Percentiles rank a stretch among this genome's conserved stretches.
Conservation (phyloP, 1,284 basidiomycete genomes). For the Cryptococcus deneoformans region DNA sequence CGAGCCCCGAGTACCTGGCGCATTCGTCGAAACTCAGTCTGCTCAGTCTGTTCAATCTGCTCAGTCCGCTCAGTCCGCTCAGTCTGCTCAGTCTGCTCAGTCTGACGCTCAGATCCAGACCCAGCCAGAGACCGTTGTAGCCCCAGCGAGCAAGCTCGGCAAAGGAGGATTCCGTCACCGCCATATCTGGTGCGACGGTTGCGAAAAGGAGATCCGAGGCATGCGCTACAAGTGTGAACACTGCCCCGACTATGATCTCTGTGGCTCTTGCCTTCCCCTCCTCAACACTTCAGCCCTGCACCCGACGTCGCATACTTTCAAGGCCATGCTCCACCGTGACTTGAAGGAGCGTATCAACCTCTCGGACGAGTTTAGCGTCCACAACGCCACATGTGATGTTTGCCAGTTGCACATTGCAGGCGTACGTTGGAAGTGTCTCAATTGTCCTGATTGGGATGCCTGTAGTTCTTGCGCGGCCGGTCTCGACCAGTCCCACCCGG, state of each 20-base stretch:
- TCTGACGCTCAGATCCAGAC: conserved; percentile 17
- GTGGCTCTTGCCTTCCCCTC: conserved; percentile 43
- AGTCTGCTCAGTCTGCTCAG: neutral
- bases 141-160: conserved; percentile 18
- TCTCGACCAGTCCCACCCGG: conserved; percentile 67
- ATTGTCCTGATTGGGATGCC: conserved; percentile 53
- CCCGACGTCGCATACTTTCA: conserved; percentile 38
- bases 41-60: neutral
- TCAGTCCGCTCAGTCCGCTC: too few species aligned
- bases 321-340: conserved; percentile 44
- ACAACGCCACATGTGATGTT: conserved; percentile 44
- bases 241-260: conserved; percentile 46
- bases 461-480: conserved; percentile 67
- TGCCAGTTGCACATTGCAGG: conserved; percentile 43
- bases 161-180: conserved; percentile 45
- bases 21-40: conserved; percentile 22
- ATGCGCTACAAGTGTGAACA: conserved; percentile 46
- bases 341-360: conserved; percentile 40
- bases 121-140: conserved; percentile 5
- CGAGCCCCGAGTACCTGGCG: conserved; percentile 34
- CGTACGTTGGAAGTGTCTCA: conserved; percentile 47
- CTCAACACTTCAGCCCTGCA: conserved; percentile 41
- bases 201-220: conserved; percentile 38
- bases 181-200: conserved; percentile 46
- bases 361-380: conserved; percentile 16